Percentiles rank a stretch among this genome's conserved stretches.
Evolutionary conservation across 108 stramenopile genomes (phyloP).

Genomic region (Cyclotella cryptica): DNA sequence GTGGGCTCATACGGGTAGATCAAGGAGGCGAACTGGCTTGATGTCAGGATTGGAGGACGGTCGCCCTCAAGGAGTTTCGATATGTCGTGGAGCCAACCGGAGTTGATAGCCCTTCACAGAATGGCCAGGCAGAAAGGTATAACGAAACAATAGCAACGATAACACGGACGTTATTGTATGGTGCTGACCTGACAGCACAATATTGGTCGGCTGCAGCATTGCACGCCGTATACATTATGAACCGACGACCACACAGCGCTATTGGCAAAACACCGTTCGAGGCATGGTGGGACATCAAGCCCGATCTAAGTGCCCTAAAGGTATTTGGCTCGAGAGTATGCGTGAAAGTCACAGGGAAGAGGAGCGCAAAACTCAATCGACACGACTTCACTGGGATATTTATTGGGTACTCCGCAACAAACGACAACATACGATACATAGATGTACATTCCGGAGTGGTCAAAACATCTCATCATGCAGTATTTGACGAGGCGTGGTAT

Average conservation of each 20-base stretch:
- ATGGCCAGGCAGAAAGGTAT: background rate
- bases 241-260: background rate
- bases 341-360: background rate
- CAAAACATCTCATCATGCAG: constrained; percentile 9
- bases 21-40: constrained; percentile 7
- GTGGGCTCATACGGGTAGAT: background rate
- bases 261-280: background rate
- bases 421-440: background rate
- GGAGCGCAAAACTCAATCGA: constrained; percentile 1
- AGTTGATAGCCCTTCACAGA: background rate
- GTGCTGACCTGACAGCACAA: background rate
- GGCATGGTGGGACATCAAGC: no score
- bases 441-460: constrained; percentile 4
- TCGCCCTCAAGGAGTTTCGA: background rate
- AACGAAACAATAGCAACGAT: background rate
- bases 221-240: background rate
- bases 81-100: constrained; percentile 8
- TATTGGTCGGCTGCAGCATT: background rate
- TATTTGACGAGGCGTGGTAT: constrained; percentile 24
- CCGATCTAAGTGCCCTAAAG: background rate
- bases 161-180: background rate
- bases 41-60: background rate
- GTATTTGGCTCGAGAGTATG: constrained; percentile 15
- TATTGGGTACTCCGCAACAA: background rate
- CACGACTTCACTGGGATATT: background rate